A percentile compares a stretch with the other conserved stretches of the same genome.
Conservation (phyloP, 768 basidiomycete species). For the Hygrocybe punicea region DNA sequence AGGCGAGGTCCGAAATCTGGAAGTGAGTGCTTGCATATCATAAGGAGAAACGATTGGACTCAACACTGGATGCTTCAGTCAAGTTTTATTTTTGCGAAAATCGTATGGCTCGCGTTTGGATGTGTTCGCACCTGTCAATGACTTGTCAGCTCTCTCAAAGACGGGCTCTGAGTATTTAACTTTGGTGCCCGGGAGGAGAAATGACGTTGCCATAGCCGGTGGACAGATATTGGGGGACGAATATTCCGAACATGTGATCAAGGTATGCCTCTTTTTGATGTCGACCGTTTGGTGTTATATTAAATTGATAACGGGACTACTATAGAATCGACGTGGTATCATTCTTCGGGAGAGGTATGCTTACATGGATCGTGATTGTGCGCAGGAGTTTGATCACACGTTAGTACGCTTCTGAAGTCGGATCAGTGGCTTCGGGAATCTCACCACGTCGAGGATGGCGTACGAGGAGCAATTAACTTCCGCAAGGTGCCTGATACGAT, state of each 20-base stretch:
- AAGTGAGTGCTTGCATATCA: slow-evolving; percentile 55
- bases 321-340: slow-evolving; percentile 85
- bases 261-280: slow-evolving; percentile 43
- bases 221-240: slow-evolving; percentile 92
- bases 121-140: slow-evolving; percentile 89
- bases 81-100: slow-evolving; percentile 82
- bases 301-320: not conserved
- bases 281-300: not conserved
- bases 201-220: slow-evolving; percentile 70
- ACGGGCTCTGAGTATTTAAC: slow-evolving; percentile 56
- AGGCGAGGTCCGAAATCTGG: slow-evolving; percentile 87
- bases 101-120: slow-evolving; percentile 76
- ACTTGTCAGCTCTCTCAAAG: slow-evolving; percentile 78
- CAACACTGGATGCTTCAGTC: slow-evolving; percentile 44
- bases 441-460: slow-evolving; percentile 56
- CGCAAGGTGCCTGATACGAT: slow-evolving; percentile 75
- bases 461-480: slow-evolving; percentile 95
- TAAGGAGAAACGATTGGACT: not conserved
- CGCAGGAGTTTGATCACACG: not conserved
- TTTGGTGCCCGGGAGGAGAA: slow-evolving; percentile 63
- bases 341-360: slow-evolving; percentile 82
- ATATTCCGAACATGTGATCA: slow-evolving; percentile 91
- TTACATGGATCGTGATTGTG: not conserved
- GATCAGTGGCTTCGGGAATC: slow-evolving; percentile 86
- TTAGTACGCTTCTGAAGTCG: slow-evolving; percentile 82